Conservation (phyloP, 208 protist species). For the Crithidia fasciculata region DNA sequence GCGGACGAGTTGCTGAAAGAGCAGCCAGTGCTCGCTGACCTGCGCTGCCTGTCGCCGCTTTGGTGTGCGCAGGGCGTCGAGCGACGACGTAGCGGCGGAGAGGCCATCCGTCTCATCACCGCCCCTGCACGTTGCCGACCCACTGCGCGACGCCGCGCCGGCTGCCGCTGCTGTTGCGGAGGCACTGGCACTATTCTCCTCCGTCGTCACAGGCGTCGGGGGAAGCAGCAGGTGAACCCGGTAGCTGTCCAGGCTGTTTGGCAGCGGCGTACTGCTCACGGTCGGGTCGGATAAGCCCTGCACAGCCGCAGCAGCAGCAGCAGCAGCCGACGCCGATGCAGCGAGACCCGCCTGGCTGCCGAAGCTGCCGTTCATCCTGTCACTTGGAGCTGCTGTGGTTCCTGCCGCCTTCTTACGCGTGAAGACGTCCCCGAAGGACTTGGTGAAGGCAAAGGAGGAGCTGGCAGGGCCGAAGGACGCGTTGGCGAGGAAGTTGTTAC, state of each 20-base stretch:
- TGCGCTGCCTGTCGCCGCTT: conserved; percentile 41
- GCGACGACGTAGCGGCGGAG: conserved; percentile 24
- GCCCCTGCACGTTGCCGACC: not conserved
- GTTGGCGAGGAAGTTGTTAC: not conserved
- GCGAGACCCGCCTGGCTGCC: not conserved
- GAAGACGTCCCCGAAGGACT: conserved; percentile 48
- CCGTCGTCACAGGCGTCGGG: not conserved
- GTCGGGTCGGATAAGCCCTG: conserved; percentile 1
- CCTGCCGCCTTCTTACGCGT: conserved; percentile 12
- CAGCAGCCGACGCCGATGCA: conserved; percentile 6
- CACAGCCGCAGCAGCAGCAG: conserved; percentile 8
- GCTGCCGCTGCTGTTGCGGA: not conserved
- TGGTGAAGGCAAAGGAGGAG: conserved; percentile 38
- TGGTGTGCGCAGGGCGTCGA: conserved; percentile 17
- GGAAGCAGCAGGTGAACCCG: conserved; percentile 45
- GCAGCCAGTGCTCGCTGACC: conserved; percentile 36
- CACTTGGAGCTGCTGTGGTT: not conserved
- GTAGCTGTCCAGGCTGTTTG: conserved; percentile 39
- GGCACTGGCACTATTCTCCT: not conserved
- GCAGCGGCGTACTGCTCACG: conserved; percentile 22
- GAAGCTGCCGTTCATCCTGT: conserved; percentile 1
- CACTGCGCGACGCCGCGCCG: too few species aligned
- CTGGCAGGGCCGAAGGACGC: conserved; percentile 17
- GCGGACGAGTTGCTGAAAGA: conserved; percentile 52
- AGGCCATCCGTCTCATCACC: not conserved